Base-by-base conservation (phyloP, 2,329 filamentous ascomycete genomes). In the Raffaelea arxii region DNA sequence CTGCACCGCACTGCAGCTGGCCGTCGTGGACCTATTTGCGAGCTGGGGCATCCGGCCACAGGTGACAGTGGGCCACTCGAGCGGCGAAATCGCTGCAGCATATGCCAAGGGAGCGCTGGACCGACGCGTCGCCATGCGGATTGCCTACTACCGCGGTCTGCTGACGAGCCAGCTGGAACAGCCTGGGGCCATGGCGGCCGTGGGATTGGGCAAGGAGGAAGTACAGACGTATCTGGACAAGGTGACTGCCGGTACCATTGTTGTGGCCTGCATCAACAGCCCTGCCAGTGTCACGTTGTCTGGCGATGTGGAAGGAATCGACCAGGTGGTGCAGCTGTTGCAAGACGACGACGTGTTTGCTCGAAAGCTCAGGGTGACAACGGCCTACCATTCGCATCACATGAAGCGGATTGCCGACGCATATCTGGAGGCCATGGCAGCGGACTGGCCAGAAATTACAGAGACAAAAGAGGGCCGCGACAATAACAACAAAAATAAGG, bases 241-340 rank as follows among this genome's bases (percentile, higher is more conserved):
- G 38, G 46, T 3, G 46, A 47, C 44, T 1, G 43, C 47, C 1
- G 22, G 22, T 6, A 18, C 45, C 1, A 53, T 55, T 19, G 59
- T 62, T 1, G 59, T 65, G 24, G 52, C 72, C 23, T 68, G 48
- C 18, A 48, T 47, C 37, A 52, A 52, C 30, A 40, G 45, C 7
- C 46, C 50, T 6, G 56, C 53, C 11, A 71, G 65, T 11, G 58
- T 65, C 19, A 74, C 70, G 0, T 52, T 74, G 4, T 72, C 70
- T 3, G 70, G 70, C 1, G 58, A 62, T 23, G 49, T 49, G 1
- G 53, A 58, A 5, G 51, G 46, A 1, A 32, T 53, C 12, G 25
- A 43, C 4, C 42, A 43, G 32, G 42, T 44, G 6, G 32, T 39
- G 2, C 57, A 58, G 16, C 58, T 70, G 19, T 43, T 59, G 0